A percentile compares a stretch with the other conserved stretches of the same genome.
Evolutionary conservation across 2,329 filamentous ascomycete species (phyloP).

Genomic region (Triangularia verruculosa): DNA sequence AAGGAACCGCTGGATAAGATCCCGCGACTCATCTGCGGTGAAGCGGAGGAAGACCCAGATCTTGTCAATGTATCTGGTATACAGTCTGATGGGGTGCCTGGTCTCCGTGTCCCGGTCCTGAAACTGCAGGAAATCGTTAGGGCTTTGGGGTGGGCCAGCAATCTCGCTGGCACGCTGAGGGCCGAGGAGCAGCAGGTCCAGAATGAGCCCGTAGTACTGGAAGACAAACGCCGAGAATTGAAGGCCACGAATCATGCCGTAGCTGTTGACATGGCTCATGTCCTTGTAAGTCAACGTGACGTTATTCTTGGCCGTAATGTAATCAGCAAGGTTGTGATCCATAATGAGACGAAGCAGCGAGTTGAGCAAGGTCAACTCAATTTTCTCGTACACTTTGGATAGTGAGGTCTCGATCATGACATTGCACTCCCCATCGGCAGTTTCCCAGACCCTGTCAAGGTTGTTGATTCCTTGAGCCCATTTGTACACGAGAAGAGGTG

Average conservation of each 20-base stretch:
- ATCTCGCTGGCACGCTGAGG: conserved; percentile 97
- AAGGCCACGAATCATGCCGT: conserved; percentile 94
- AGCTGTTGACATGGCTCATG: conserved; percentile 99
- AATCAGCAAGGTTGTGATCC: conserved; percentile 98
- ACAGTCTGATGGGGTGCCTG: conserved; percentile 92
- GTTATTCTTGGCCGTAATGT: conserved; percentile 99
- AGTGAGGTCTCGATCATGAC: conserved; percentile 98
- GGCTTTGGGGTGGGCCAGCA: conserved; percentile 86
- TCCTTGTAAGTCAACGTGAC: conserved; percentile 99
- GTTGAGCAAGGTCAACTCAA: conserved; percentile 93
- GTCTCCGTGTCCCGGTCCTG: conserved; percentile 88
- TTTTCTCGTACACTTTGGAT: conserved; percentile 99
- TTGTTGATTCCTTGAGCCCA: conserved; percentile 99
- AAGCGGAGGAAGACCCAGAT: conserved; percentile 99
- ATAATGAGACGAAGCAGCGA: conserved; percentile 91
- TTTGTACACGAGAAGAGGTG: conserved; percentile 91
- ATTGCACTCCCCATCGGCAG: conserved; percentile 90
- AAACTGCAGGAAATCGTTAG: conserved; percentile 98
- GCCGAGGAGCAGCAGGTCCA: conserved; percentile 87
- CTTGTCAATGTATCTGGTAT: conserved; percentile 95
- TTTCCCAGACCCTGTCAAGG: conserved; percentile 90
- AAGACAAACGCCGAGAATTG: conserved; percentile 99
- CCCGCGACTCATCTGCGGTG: conserved; percentile 86
- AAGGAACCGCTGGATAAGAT: conserved; percentile 94
- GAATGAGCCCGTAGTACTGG: conserved; percentile 95